Evolutionary conservation across 2,329 filamentous ascomycete genomes (phyloP), one percentile per base, ranked within the genome.

Genomic region (Pyrenochaeta sp.): DNA sequence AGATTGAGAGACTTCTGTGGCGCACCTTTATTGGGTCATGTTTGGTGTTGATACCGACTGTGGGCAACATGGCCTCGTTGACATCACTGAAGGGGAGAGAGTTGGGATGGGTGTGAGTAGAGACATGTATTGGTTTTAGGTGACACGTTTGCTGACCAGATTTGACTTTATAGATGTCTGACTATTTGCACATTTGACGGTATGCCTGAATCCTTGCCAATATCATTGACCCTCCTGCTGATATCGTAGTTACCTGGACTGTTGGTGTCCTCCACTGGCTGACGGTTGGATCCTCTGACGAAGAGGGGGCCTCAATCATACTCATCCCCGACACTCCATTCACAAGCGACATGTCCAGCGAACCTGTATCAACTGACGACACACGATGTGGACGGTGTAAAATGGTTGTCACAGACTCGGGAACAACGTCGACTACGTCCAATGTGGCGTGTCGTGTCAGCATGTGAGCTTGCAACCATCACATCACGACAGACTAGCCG

Each of bases 101-200:
- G 51, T 60, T 73, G 15, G 75, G 71, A 0, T 79, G 77, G 75
- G 52, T 60, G 53, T 49, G 23, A 27, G 23, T 27, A 4, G 10
- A 40, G 12, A 27, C 20, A 23, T 11, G n/a, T 7, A 10, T 14
- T n/a, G 3, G 20, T 2, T 3, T 15, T 6, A 45, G 10, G 14
- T 14, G 29, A 9, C 9, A 18, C 20, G 7, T 7, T 11, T 14
- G 17, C 51, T 54, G 15, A 54, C 30, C 3, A 17, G 2, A 21
- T 21, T 21, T n/a, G 15, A 79, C 4, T 79, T 5, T 27, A 9
- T 27, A 27, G 23, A 9, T 27, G 77, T 51, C 69, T 78, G 45
- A 72, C 67, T 0, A 60, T 75, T 1, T 80, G 78, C 60, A 75
- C 69, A 1, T 56, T 76, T 10, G 77, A 80, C 51, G 69, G 77